These are phyloP conservation scores for Pseudocohnilembus persalinus DNA, from an alignment of 169 alveolate genomes.

Conservation along the genomic window DNA sequence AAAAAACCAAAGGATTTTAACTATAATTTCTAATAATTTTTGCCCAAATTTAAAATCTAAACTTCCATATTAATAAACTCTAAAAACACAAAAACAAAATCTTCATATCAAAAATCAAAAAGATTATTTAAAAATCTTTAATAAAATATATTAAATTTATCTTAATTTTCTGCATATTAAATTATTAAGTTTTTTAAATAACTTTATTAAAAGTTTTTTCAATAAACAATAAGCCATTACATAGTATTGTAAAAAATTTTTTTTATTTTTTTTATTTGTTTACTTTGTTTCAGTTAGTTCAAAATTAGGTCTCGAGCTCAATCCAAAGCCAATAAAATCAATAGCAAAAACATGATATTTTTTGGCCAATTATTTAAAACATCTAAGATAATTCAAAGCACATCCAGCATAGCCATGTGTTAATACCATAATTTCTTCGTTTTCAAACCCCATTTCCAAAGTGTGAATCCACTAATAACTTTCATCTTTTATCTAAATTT, in stretches of 20 bases:
- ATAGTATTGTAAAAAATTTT: constrained; percentile 50
- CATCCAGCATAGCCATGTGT: constrained; percentile 68
- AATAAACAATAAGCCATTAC: no score
- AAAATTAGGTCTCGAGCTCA: constrained; percentile 47
- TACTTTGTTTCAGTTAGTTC: constrained; percentile 22
- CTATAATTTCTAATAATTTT: no score
- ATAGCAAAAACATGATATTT: constrained; percentile 48
- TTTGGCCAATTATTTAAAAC: constrained; percentile 34
- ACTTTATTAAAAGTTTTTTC: no score
- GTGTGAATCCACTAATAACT: neutral
- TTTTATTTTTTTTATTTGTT: constrained; percentile 45
- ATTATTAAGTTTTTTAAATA: no score
- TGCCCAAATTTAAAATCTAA: no score
- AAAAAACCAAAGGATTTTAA: no score
- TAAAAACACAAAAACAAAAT: no score
- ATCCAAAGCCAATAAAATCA: constrained; percentile 64
- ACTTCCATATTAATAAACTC: no score
- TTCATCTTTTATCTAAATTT: neutral
- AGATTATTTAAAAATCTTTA: no score
- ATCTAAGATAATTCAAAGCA: constrained; percentile 44
- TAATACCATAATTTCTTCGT: constrained; percentile 18
- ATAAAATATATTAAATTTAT: no score
- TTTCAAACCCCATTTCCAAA: neutral
- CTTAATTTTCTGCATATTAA: no score
- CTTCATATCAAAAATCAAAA: no score